A percentile compares a stretch with the other conserved stretches of the same genome.
These are phyloP conservation scores for Lactarius sp. DNA, from an alignment of 768 basidiomycete species.

Conservation along the genomic window DNA sequence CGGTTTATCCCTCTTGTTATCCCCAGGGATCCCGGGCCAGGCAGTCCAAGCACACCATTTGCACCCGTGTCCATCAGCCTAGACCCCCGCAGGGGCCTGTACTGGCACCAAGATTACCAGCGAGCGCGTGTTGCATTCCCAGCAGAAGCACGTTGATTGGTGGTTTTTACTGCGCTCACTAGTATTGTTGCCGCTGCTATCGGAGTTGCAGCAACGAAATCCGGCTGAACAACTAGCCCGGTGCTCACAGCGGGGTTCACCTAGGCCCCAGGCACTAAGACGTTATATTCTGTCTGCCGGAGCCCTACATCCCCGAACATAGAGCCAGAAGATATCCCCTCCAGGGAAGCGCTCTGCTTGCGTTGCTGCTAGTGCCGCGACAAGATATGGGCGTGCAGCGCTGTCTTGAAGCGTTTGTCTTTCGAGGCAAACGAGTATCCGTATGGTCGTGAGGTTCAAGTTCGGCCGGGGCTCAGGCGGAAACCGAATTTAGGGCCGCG, in stretches of 20 bases:
- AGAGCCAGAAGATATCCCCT: neutral
- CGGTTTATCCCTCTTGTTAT: neutral
- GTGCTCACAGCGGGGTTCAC: constrained; percentile 16
- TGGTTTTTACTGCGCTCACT: constrained; percentile 4
- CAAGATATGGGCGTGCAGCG: neutral
- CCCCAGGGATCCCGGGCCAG: neutral
- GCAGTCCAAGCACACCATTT: neutral
- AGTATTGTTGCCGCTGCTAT: neutral
- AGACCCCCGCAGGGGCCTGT: neutral
- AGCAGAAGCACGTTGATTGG: neutral
- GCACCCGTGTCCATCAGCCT: constrained; percentile 3
- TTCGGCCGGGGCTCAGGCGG: constrained; percentile 7
- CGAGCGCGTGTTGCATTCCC: constrained; percentile 7
- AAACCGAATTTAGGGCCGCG: neutral
- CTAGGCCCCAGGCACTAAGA: constrained; percentile 20
- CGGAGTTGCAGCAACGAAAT: neutral
- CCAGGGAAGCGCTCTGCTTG: constrained; percentile 1
- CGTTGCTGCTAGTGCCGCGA: neutral
- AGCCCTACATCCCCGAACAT: constrained; percentile 11
- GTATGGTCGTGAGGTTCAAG: neutral
- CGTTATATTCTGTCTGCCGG: constrained; percentile 20
- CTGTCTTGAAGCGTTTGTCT: neutral
- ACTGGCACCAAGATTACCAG: constrained; percentile 12
- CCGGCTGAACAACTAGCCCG: constrained; percentile 6
- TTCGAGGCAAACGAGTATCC: neutral